phyloP scores from a whole-genome alignment of 2,329 filamentous ascomycete genomes.

The Pseudofabraea citricarpa region DNA sequence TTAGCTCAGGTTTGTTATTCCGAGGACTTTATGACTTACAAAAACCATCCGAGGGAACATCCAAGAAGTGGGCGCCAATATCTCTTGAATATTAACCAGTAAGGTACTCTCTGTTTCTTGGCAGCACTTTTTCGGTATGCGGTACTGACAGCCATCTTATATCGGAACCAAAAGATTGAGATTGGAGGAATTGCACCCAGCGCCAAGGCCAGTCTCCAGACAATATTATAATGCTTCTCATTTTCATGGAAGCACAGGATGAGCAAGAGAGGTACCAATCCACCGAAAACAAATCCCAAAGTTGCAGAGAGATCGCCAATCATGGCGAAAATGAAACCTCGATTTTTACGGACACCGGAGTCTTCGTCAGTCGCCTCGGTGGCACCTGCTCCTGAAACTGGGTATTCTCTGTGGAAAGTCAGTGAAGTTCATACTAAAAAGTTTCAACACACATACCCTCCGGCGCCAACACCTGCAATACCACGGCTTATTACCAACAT shows the following conservation, averaged over 20 bases:
- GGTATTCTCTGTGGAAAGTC: constrained; percentile 37
- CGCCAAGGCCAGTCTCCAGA: constrained; percentile 47
- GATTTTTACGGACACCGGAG: constrained; percentile 35
- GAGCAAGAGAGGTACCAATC: constrained; percentile 44
- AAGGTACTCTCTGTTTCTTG: too few species aligned
- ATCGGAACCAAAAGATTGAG: constrained; percentile 46
- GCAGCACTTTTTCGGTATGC: constrained; percentile 30
- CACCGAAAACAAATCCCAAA: constrained; percentile 46
- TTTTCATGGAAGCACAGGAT: constrained; percentile 42
- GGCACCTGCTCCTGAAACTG: constrained; percentile 43
- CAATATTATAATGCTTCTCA: constrained; percentile 32
- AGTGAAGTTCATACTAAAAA: background rate
- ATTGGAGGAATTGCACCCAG: constrained; percentile 41
- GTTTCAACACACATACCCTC: constrained; percentile 8
- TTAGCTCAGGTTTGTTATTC: too few species aligned
- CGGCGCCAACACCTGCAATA: constrained; percentile 38
- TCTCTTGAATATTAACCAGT: too few species aligned
- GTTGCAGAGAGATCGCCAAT: constrained; percentile 44
- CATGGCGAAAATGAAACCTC: constrained; percentile 54
- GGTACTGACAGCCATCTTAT: constrained; percentile 46
- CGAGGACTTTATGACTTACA: too few species aligned
- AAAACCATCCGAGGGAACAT: too few species aligned
- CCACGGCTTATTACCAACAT: constrained; percentile 39
- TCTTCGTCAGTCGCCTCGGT: constrained; percentile 50
- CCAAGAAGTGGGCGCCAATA: too few species aligned